A percentile compares a stretch with the other conserved stretches of the same genome.
These are phyloP conservation scores for Fomitopsis palustris DNA, from an alignment of 1,284 basidiomycete species.

Conservation along the genomic window DNA sequence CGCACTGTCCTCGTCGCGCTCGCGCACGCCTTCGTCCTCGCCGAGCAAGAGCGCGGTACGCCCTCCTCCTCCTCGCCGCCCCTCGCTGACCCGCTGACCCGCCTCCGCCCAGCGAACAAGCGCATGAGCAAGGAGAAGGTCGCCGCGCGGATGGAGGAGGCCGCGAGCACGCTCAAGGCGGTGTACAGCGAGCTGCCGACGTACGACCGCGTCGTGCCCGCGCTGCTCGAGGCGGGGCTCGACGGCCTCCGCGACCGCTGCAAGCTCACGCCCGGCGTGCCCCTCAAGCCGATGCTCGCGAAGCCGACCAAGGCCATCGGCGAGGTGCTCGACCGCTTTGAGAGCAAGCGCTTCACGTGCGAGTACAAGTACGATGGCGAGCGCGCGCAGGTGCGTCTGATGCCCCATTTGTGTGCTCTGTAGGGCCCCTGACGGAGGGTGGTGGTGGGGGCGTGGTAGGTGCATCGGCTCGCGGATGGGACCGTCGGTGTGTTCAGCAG, in stretches of 20 bases:
- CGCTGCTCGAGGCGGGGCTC: constrained; percentile 80
- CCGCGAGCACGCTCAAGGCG: constrained; percentile 77
- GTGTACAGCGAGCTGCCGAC: constrained; percentile 96
- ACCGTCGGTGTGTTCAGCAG: constrained; percentile 88
- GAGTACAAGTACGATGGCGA: constrained; percentile 99
- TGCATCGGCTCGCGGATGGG: constrained; percentile 81
- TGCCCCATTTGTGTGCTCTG: no score
- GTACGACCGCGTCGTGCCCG: constrained; percentile 94
- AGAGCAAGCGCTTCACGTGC: constrained; percentile 94
- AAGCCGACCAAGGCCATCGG: constrained; percentile 99
- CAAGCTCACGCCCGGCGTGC: constrained; percentile 93
- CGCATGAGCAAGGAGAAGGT: constrained; percentile 77
- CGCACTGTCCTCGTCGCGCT: constrained; percentile 88
- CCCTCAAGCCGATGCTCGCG: constrained; percentile 99
- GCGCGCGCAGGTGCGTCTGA: constrained; percentile 77
- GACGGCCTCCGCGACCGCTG: constrained; percentile 71
- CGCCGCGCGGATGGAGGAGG: constrained; percentile 75
- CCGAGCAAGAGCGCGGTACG: constrained; percentile 68
- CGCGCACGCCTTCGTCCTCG: constrained; percentile 82
- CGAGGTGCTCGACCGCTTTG: constrained; percentile 98
- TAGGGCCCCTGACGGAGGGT: no score
- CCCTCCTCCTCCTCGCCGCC: not conserved
- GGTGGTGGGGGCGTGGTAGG: constrained; percentile 37
- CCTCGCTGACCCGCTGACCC: not conserved
- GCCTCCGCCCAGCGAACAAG: constrained; percentile 50